phyloP scores from a whole-genome alignment of 2,329 filamentous ascomycete species.

The Beauveria sp. region DNA sequence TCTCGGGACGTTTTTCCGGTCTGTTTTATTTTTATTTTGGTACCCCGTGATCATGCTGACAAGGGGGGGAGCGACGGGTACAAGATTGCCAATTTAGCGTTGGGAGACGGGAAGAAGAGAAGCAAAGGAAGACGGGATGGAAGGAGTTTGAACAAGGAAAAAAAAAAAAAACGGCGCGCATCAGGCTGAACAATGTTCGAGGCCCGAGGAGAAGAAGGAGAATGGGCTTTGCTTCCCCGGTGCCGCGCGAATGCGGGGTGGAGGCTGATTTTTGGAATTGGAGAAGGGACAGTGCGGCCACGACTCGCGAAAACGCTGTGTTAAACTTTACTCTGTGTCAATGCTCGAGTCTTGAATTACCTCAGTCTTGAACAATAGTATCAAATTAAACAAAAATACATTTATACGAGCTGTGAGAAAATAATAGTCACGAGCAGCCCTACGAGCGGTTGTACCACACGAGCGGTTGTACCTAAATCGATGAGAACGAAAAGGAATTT shows the following conservation, averaged over 20 bases:
- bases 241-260: neutral
- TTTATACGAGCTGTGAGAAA: too few species aligned
- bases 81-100: neutral
- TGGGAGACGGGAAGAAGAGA: neutral
- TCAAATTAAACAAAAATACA: too few species aligned
- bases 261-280: neutral
- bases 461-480: too few species aligned
- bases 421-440: too few species aligned
- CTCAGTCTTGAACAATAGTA: too few species aligned
- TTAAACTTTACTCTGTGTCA: neutral
- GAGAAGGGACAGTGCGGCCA: neutral
- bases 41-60: neutral
- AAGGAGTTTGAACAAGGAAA: neutral
- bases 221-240: neutral
- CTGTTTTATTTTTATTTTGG: neutral
- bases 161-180: neutral
- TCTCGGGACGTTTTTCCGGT: neutral
- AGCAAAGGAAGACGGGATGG: neutral
- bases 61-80: neutral
- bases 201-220: neutral
- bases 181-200: neutral
- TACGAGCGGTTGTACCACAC: too few species aligned
- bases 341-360: too few species aligned
- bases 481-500: too few species aligned
- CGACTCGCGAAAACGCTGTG: neutral